These are phyloP conservation scores for Corymbia citriodora DNA, from an alignment of 441 rosid genomes.

Conservation along the genomic window DNA sequence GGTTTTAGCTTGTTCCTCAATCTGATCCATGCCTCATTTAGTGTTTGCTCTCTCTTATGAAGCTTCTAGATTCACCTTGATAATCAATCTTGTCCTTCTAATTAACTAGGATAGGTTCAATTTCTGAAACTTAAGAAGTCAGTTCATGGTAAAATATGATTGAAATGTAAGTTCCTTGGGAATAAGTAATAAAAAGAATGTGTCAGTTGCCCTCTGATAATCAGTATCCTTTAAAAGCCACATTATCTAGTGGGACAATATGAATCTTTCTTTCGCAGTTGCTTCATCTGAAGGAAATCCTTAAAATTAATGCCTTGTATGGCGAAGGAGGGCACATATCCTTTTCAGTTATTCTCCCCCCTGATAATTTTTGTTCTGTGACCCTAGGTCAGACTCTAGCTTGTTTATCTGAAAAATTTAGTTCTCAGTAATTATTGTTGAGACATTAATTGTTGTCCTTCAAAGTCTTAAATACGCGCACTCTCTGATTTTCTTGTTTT, in stretches of 20 bases:
- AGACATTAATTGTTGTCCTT: not conserved
- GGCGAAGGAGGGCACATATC: not conserved
- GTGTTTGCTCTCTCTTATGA: not conserved
- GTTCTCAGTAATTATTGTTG: not conserved
- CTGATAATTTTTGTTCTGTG: not conserved
- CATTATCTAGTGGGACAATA: not conserved
- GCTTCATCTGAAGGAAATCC: not conserved
- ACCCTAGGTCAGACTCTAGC: not conserved
- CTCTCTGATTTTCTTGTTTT: not conserved
- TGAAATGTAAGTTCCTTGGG: not conserved
- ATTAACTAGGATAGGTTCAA: not conserved
- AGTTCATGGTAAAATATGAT: not conserved
- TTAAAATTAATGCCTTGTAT: not conserved
- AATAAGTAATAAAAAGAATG: not conserved
- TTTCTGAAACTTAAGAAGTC: not conserved
- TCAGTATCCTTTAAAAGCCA: not conserved
- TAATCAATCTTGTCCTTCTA: not conserved
- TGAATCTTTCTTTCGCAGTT: not conserved
- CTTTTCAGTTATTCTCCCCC: not conserved
- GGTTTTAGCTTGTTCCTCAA: not conserved
- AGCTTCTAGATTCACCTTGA: not conserved
- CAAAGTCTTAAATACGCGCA: not conserved
- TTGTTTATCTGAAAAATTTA: not conserved
- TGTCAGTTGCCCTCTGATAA: not conserved
- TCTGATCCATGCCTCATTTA: not conserved